Conservation (phyloP, 2,329 filamentous ascomycete species). For the Aspergillus sp. region DNA sequence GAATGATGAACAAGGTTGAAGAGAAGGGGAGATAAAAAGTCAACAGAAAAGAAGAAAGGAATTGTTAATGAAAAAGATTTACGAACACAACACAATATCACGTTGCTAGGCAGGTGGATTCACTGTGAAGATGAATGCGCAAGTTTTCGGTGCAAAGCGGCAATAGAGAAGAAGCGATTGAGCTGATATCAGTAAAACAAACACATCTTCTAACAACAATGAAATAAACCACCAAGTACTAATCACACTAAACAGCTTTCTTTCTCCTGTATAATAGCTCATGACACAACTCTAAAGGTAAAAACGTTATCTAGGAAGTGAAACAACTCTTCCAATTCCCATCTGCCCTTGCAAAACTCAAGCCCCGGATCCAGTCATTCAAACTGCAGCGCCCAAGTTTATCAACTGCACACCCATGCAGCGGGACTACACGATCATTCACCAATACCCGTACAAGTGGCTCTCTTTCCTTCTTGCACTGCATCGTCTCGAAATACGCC, state of each 20-base stretch:
- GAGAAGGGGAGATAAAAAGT: neutral
- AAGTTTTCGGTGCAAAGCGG: neutral
- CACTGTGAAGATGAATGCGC: neutral
- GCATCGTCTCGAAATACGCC: constrained; percentile 86
- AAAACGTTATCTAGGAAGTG: constrained; percentile 11
- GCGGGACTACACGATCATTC: constrained; percentile 76
- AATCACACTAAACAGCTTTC: neutral
- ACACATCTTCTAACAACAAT: neutral
- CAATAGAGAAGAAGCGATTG: neutral
- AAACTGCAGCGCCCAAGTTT: constrained; percentile 68
- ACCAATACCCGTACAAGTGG: constrained; percentile 77
- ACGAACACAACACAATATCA: neutral
- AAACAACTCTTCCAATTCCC: constrained; percentile 72
- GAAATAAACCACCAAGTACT: neutral
- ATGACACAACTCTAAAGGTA: neutral
- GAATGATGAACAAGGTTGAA: neutral
- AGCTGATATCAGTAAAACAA: neutral
- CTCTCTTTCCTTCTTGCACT: constrained; percentile 56
- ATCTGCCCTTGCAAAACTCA: constrained; percentile 70
- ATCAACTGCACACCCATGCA: constrained; percentile 71
- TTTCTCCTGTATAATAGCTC: neutral
- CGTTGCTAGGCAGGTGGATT: neutral
- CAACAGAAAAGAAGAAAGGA: neutral
- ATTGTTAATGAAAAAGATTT: neutral
- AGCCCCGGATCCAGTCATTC: constrained; percentile 68